phyloP scores from a whole-genome alignment of 148 eudicot genomes.

The Rhododendron ferrugineum region DNA sequence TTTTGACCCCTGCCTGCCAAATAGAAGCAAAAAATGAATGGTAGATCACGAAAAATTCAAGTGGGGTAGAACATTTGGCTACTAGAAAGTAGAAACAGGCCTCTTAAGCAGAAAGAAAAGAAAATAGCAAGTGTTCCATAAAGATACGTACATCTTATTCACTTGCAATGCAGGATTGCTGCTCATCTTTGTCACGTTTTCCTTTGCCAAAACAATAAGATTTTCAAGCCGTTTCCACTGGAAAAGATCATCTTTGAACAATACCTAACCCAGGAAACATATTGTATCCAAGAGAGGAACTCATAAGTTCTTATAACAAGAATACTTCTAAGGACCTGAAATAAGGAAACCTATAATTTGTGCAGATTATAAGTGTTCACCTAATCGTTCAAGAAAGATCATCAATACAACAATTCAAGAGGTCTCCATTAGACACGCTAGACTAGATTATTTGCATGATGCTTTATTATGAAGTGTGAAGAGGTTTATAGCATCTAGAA shows the following conservation, averaged over 20 bases:
- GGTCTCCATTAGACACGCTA: neutral
- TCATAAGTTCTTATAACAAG: neutral
- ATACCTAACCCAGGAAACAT: conserved; percentile 50
- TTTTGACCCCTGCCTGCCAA: conserved; percentile 38
- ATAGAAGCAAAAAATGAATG: neutral
- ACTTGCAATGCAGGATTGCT: conserved; percentile 78
- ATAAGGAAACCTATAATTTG: neutral
- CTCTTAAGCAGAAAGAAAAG: neutral
- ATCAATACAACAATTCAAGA: neutral
- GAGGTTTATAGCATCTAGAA: neutral
- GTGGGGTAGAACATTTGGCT: neutral
- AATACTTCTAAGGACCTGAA: neutral
- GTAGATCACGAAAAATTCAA: neutral
- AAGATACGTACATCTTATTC: conserved; percentile 42
- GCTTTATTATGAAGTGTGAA: neutral
- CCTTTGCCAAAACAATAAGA: conserved; percentile 84
- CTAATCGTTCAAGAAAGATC: neutral
- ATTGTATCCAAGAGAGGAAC: neutral
- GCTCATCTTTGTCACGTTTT: conserved; percentile 87
- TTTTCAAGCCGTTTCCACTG: conserved; percentile 98
- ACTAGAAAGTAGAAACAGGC: neutral
- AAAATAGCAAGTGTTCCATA: neutral
- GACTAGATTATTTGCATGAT: neutral
- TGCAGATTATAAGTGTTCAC: neutral
- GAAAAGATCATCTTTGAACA: conserved; percentile 88